These are phyloP conservation scores for Ceratocystis ficicola DNA, from an alignment of 2,329 filamentous ascomycete species.

Conservation along the genomic window DNA sequence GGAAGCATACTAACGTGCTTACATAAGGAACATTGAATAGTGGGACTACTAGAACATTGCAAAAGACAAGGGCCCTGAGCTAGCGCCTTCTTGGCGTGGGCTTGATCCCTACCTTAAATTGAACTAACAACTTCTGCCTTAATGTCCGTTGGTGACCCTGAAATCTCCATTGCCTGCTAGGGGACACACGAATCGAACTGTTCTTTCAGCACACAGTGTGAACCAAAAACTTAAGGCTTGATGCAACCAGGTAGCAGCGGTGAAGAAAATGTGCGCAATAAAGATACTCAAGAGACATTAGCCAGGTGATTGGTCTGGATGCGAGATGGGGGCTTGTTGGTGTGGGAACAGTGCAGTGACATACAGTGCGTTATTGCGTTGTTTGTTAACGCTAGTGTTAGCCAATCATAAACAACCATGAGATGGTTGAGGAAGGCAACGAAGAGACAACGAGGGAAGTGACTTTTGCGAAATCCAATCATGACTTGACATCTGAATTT, in stretches of 20 bases:
- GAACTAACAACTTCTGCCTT: slow-evolving; percentile 1
- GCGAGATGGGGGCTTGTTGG: not conserved
- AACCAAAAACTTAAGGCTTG: not conserved
- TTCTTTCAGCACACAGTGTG: not conserved
- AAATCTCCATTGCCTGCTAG: slow-evolving; percentile 7
- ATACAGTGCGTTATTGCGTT: not conserved
- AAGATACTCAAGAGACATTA: not conserved
- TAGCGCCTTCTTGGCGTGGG: slow-evolving; percentile 5
- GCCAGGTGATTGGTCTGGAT: not conserved
- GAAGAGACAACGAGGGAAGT: not conserved
- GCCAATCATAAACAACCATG: not conserved
- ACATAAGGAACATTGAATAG: not conserved
- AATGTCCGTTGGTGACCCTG: slow-evolving; percentile 8
- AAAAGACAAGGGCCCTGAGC: not conserved
- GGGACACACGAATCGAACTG: not conserved
- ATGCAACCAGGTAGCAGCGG: not conserved
- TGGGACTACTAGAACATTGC: not conserved
- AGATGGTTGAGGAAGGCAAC: not conserved
- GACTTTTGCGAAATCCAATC: not conserved
- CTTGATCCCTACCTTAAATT: slow-evolving; percentile 1
- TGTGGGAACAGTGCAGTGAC: not conserved
- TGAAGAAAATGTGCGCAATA: slow-evolving; percentile 1
- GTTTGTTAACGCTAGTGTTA: not conserved
- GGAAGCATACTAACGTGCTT: not conserved
- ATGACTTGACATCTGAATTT: not conserved